Evolutionary conservation across 257 asterid species (phyloP).

Genomic region (Solanum medicagineum): DNA sequence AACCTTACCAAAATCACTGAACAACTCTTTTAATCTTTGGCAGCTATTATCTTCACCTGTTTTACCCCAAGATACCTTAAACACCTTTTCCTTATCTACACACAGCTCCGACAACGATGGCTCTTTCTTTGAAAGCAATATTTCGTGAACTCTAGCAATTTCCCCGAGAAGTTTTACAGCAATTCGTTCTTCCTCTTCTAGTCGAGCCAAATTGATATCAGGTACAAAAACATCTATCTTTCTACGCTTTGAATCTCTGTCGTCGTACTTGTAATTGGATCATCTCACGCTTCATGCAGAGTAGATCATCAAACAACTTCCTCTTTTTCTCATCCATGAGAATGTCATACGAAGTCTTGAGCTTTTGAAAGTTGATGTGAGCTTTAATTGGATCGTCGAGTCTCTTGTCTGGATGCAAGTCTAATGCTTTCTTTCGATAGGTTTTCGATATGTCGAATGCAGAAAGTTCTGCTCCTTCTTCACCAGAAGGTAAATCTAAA

Average conservation of each 20-base stretch:
- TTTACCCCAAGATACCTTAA: background rate
- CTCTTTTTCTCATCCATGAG: conserved; percentile 49
- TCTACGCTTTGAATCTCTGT: background rate
- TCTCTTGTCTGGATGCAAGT: conserved; percentile 63
- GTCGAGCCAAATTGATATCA: background rate
- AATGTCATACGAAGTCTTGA: conserved; percentile 35
- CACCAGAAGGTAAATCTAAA: conserved; percentile 35
- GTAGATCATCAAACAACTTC: conserved; percentile 51
- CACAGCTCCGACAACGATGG: background rate
- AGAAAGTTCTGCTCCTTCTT: conserved; percentile 34
- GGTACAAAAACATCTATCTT: background rate
- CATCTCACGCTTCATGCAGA: conserved; percentile 43
- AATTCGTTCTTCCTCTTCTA: background rate
- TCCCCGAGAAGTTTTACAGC: background rate
- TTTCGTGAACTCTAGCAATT: background rate
- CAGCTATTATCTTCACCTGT: background rate
- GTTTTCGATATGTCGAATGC: conserved; percentile 48
- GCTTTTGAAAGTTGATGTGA: conserved; percentile 35
- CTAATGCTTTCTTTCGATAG: conserved; percentile 38
- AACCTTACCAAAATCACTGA: background rate
- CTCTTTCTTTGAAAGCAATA: background rate
- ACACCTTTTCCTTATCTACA: background rate
- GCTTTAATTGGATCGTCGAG: conserved; percentile 45
- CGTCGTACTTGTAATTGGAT: background rate
- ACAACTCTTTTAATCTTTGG: background rate